These are phyloP conservation scores for Passiflora organensis DNA, from an alignment of 345 rosid species.

Conservation along the genomic window DNA sequence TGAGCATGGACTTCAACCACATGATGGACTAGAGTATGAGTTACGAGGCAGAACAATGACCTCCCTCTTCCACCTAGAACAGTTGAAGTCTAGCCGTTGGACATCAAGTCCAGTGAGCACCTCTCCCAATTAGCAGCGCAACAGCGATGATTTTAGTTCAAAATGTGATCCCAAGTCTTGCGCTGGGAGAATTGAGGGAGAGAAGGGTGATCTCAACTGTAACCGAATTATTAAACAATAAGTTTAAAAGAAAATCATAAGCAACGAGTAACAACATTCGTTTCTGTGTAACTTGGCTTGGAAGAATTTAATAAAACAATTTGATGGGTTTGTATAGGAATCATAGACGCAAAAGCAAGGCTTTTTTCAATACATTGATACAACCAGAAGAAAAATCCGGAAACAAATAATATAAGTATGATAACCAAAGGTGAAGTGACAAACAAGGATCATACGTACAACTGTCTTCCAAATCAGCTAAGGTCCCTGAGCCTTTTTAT, in stretches of 20 bases:
- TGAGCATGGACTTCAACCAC: too few species aligned
- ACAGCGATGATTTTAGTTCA: too few species aligned
- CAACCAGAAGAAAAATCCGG: conserved; percentile 19
- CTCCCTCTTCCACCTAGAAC: too few species aligned
- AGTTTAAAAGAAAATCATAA: not conserved
- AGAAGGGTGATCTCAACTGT: too few species aligned
- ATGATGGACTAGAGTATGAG: too few species aligned
- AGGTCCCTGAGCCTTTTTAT: conserved; percentile 88
- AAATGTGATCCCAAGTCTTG: too few species aligned
- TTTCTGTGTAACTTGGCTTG: conserved; percentile 1
- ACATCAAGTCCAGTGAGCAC: too few species aligned
- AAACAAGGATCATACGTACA: conserved; percentile 25
- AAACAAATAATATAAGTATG: conserved; percentile 19
- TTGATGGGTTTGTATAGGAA: conserved; percentile 16
- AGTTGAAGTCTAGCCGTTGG: too few species aligned
- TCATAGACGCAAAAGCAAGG: conserved; percentile 28
- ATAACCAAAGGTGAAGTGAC: conserved; percentile 8
- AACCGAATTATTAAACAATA: too few species aligned
- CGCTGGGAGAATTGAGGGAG: too few species aligned
- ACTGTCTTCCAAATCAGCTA: conserved; percentile 40
- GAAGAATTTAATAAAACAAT: conserved; percentile 23
- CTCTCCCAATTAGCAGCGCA: too few species aligned
- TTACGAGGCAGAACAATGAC: too few species aligned
- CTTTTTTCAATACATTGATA: conserved; percentile 19
- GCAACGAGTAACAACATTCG: conserved; percentile 9